Percentiles rank a stretch among this genome's conserved stretches.
These are phyloP conservation scores for Amborella trichopoda DNA, from an alignment of 164 flowering plant genomes.

Conservation along the genomic window DNA sequence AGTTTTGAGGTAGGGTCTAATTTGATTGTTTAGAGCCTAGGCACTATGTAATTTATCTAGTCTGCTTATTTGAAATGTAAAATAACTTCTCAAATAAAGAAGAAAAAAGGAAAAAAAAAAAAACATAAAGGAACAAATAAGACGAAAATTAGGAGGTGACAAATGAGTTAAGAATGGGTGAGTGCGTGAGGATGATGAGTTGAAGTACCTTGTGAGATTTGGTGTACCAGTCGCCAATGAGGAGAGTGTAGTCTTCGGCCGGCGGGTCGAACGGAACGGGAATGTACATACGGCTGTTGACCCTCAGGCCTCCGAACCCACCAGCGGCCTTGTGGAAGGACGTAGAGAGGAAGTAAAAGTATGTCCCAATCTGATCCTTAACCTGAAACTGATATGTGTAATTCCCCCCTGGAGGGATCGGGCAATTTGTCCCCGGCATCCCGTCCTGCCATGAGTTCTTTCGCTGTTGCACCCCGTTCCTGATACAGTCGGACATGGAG, in stretches of 20 bases:
- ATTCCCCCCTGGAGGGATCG: slow-evolving; percentile 35
- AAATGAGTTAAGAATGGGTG: too few species aligned
- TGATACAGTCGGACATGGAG: too few species aligned
- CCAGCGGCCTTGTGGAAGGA: slow-evolving; percentile 24
- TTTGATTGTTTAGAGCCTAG: too few species aligned
- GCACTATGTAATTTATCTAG: too few species aligned
- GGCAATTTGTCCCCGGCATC: slow-evolving; percentile 28
- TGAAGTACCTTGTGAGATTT: slow-evolving; percentile 12
- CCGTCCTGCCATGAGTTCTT: slow-evolving; percentile 57
- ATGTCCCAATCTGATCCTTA: slow-evolving; percentile 41
- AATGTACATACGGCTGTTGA: slow-evolving; percentile 30
- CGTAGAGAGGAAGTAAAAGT: slow-evolving; percentile 29
- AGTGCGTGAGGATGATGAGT: too few species aligned
- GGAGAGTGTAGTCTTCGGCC: slow-evolving; percentile 40
- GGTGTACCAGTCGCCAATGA: slow-evolving; percentile 46
- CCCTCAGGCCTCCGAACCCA: slow-evolving; percentile 27
- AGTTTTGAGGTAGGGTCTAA: too few species aligned
- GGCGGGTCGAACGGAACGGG: slow-evolving; percentile 35
- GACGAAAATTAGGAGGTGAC: too few species aligned
- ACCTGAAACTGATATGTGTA: slow-evolving; percentile 41
- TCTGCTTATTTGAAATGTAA: too few species aligned
- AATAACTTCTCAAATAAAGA: too few species aligned
- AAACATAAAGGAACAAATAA: too few species aligned
- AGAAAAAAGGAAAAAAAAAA: too few species aligned
- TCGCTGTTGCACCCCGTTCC: slow-evolving; percentile 42